phyloP scores from a whole-genome alignment of 305 asterid genomes.

The Ilex paraguariensis region DNA sequence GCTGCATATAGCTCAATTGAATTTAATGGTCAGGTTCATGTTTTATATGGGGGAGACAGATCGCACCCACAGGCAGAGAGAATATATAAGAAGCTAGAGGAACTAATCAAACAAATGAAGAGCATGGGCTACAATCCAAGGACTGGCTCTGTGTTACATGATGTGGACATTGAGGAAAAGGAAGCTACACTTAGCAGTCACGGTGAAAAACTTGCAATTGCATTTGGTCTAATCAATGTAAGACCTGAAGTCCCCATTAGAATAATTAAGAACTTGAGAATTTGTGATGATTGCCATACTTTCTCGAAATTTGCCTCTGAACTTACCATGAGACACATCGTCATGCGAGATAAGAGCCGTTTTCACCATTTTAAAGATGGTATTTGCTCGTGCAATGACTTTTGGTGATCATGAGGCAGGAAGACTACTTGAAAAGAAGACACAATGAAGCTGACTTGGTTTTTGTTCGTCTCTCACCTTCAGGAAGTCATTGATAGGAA shows the following conservation, averaged over 20 bases:
- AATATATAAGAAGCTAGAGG: neutral
- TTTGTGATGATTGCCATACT: too few relatives aligned
- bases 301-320: too few relatives aligned
- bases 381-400: neutral
- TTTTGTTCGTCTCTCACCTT: too few relatives aligned
- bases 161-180: too few relatives aligned
- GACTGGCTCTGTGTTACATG: too few relatives aligned
- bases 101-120: neutral
- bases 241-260: neutral
- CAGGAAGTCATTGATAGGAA: too few relatives aligned
- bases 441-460: too few relatives aligned
- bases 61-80: neutral
- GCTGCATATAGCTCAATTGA: neutral
- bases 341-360: neutral
- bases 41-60: slow-evolving; percentile 1
- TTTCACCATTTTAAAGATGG: neutral
- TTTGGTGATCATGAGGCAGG: too few relatives aligned
- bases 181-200: too few relatives aligned
- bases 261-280: neutral
- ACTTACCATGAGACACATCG: neutral
- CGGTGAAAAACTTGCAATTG: too few relatives aligned
- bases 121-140: neutral
- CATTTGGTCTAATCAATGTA: neutral
- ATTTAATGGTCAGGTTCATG: neutral
- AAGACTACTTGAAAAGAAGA: too few relatives aligned